Base-by-base conservation (phyloP, 1,284 basidiomycete species). In the Sporisorium iseilematis-ciliati region DNA sequence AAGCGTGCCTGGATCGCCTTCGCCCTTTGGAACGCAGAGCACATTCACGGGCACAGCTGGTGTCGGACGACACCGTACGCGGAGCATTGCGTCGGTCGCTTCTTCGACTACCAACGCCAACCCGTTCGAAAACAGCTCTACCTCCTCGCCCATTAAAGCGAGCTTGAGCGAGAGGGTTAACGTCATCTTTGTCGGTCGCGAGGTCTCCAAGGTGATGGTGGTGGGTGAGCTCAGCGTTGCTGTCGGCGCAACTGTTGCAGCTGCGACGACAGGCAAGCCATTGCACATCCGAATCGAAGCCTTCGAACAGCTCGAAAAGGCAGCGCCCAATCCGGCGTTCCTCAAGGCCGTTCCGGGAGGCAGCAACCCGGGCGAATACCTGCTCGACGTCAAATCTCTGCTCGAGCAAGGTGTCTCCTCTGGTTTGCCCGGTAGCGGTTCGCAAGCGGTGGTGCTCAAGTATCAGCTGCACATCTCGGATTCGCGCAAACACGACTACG, bases 311-410 rank as follows among this genome's bases (percentile, higher is more conserved):
- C 79, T 89, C 25, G 88, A 89, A 43, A 88, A 88, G 68, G 86
- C 87, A 14, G 87, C 87, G 7, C 88, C 88, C 8, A 88, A 89
- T 75, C 87, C 88, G 26, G 85, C 85, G 3, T 88, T 86, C 77
- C 81, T 89, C 12, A 66, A 82, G 10, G 83, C 87, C 23, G 79
- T 87, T 0, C 54, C 68, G 6, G 82, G 85, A 4, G 86, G 86
- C 21, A 66, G 54, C 10, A 58, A 21, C 2, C 69, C 82, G 10
- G 88, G 88, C 25, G 88, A 88, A 67, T 89, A 88, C 72, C 79
- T 85, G 51, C 77, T 89, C 43, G 86, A 88, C 62, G 64, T 87
- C 23, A 84, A 85, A 50, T 74, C 85, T 12, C 74, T 88, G 65
- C 8, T 80, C 69, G 38, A 82, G 65, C 21, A 74, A 54, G 35